Percentiles rank a stretch among this genome's conserved stretches.
phyloP scores from a whole-genome alignment of 2,329 filamentous ascomycete species.

The Taxawa tesnikishii region DNA sequence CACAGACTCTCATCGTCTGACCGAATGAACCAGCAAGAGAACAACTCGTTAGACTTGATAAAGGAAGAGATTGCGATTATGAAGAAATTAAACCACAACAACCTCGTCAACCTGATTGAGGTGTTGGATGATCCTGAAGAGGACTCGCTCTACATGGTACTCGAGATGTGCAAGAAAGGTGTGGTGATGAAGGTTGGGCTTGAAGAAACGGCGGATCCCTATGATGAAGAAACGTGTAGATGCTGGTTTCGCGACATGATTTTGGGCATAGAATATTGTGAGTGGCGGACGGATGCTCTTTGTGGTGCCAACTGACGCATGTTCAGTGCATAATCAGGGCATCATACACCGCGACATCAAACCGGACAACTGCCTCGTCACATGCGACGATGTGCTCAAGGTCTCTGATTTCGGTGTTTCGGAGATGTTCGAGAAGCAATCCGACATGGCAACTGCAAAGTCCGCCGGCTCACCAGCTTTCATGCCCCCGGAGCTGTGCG shows the following conservation, averaged over 20 bases:
- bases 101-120: constrained; percentile 86
- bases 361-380: constrained; percentile 87
- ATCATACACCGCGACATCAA: constrained; percentile 97
- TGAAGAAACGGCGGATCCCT: constrained; percentile 71
- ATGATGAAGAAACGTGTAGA: constrained; percentile 68
- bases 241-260: constrained; percentile 94
- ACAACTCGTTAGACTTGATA: constrained; percentile 73
- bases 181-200: constrained; percentile 93
- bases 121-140: constrained; percentile 92
- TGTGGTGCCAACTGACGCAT: constrained; percentile 2
- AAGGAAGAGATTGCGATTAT: constrained; percentile 96
- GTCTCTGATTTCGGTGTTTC: constrained; percentile 98
- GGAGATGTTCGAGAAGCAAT: constrained; percentile 89
- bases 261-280: constrained; percentile 83
- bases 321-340: constrained; percentile 77
- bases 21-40: constrained; percentile 39
- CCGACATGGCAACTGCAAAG: constrained; percentile 82
- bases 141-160: constrained; percentile 94
- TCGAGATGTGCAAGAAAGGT: constrained; percentile 98
- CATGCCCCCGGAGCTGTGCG: constrained; percentile 82
- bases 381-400: constrained; percentile 84
- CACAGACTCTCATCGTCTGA: constrained; percentile 47
- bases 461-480: constrained; percentile 93
- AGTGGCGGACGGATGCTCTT: too few species aligned
- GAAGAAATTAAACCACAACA: constrained; percentile 94